Evolutionary conservation across 2,329 filamentous ascomycete species (phyloP).

Genomic region (Ceratocystiopsis sp.): DNA sequence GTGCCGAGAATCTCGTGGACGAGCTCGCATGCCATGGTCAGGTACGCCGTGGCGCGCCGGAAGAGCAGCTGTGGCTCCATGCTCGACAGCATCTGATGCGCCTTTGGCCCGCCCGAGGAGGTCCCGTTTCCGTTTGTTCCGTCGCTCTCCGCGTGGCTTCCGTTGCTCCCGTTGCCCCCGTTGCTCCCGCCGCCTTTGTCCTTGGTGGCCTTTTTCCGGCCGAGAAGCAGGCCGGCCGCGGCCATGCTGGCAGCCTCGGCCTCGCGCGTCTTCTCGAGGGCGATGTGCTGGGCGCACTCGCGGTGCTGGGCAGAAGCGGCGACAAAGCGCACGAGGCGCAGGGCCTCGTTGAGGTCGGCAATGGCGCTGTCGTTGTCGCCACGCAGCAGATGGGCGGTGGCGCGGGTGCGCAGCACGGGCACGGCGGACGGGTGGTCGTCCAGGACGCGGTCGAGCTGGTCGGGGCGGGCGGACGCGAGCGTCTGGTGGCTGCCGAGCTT

Average conservation of each 20-base stretch:
- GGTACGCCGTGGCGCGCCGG: conserved; percentile 55
- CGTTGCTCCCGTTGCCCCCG: neutral
- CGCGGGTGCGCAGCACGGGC: conserved; percentile 54
- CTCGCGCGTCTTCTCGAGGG: too few relatives aligned
- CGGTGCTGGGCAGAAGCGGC: conserved; percentile 28
- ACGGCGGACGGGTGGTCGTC: conserved; percentile 37
- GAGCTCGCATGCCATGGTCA: conserved; percentile 52
- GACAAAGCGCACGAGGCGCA: conserved; percentile 36
- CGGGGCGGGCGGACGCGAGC: neutral
- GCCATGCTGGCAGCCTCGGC: conserved; percentile 9
- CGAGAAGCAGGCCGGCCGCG: too few relatives aligned
- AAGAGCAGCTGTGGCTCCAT: conserved; percentile 61
- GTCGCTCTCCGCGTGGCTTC: neutral
- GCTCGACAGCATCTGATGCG: conserved; percentile 27
- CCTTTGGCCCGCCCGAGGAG: too few relatives aligned
- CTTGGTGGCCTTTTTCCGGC: too few relatives aligned
- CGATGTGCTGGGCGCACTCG: conserved; percentile 15
- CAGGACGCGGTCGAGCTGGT: conserved; percentile 48
- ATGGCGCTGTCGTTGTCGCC: conserved; percentile 54
- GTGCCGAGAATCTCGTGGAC: conserved; percentile 31
- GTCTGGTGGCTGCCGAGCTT: conserved; percentile 59
- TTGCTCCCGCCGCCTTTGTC: too few relatives aligned
- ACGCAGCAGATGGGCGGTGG: conserved; percentile 59
- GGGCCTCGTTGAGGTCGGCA: conserved; percentile 51
- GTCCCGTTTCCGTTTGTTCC: too few relatives aligned